These are phyloP conservation scores for Candida labiduridarum DNA, from an alignment of 1,139 yeast species.

Conservation along the genomic window DNA sequence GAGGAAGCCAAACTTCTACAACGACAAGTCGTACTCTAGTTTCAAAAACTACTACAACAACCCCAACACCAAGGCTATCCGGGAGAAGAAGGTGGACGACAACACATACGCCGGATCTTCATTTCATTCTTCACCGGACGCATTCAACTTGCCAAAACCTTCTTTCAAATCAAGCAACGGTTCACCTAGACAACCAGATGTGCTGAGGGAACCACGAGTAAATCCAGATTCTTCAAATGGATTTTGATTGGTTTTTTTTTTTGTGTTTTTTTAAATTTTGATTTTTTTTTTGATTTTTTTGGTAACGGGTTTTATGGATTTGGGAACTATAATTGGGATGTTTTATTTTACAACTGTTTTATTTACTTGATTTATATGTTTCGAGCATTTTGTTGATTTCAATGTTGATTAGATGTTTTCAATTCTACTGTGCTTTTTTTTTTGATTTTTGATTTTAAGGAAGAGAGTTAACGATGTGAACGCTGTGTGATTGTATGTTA, in stretches of 20 bases:
- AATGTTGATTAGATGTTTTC: neutral
- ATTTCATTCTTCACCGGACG: constrained; percentile 60
- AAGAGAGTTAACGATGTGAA: no score
- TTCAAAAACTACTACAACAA: constrained; percentile 6
- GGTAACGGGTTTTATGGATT: neutral
- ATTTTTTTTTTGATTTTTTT: constrained; percentile 3
- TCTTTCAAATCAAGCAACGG: constrained; percentile 33
- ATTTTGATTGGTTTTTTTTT: neutral
- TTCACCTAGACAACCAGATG: constrained; percentile 12
- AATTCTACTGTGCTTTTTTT: neutral
- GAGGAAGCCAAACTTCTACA: constrained; percentile 33
- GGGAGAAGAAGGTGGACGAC: constrained; percentile 26
- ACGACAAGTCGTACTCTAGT: constrained; percentile 8
- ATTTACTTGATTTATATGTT: neutral
- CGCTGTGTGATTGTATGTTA: no score
- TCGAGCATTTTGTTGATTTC: neutral
- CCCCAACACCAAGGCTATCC: constrained; percentile 17
- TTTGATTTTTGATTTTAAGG: neutral
- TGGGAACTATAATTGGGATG: neutral
- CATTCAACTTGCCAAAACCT: constrained; percentile 58
- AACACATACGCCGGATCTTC: constrained; percentile 55
- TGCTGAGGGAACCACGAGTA: neutral
- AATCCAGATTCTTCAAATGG: neutral
- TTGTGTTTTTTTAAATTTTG: constrained; percentile 2
- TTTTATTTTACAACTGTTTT: constrained; percentile 1